These are phyloP conservation scores for Blastomyces percursus DNA, from an alignment of 2,329 filamentous ascomycete genomes.

Conservation along the genomic window DNA sequence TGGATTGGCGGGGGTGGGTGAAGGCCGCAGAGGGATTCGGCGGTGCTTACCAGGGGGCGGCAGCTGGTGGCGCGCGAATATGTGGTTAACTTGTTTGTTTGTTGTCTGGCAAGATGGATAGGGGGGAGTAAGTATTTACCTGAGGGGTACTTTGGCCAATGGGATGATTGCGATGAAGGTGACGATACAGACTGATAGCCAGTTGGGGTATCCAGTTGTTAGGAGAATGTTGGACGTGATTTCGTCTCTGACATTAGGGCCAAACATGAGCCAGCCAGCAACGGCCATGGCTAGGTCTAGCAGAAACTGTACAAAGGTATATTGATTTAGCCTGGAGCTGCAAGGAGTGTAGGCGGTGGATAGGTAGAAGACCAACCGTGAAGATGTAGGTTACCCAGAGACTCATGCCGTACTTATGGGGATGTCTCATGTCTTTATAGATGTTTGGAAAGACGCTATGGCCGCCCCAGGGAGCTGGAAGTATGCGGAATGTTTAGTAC, in stretches of 20 bases:
- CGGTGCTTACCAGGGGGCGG: conserved; percentile 73
- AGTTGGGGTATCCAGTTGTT: conserved; percentile 60
- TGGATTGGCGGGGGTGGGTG: conserved; percentile 39
- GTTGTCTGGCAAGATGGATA: not conserved
- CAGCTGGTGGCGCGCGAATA: conserved; percentile 37
- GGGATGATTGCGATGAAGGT: conserved; percentile 86
- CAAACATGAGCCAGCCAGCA: conserved; percentile 87
- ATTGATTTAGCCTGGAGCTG: conserved; percentile 10
- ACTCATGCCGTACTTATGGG: conserved; percentile 65
- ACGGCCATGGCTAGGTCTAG: conserved; percentile 75
- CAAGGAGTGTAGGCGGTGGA: not conserved
- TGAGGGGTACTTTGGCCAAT: conserved; percentile 87
- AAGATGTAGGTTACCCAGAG: conserved; percentile 75
- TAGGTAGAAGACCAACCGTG: conserved; percentile 46
- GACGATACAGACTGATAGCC: conserved; percentile 67
- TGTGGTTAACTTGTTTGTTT: not conserved
- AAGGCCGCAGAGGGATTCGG: conserved; percentile 70
- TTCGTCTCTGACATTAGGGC: conserved; percentile 74
- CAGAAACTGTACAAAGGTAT: conserved; percentile 45
- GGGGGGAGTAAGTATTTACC: conserved; percentile 34
- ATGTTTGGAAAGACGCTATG: conserved; percentile 75
- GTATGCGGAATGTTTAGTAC: not conserved
- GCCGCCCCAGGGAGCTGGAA: conserved; percentile 53
- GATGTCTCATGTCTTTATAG: conserved; percentile 67
- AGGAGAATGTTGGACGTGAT: conserved; percentile 82